These are phyloP conservation scores for Phytophthora aleatoria DNA, from an alignment of 352 stramenopile species.

Conservation along the genomic window DNA sequence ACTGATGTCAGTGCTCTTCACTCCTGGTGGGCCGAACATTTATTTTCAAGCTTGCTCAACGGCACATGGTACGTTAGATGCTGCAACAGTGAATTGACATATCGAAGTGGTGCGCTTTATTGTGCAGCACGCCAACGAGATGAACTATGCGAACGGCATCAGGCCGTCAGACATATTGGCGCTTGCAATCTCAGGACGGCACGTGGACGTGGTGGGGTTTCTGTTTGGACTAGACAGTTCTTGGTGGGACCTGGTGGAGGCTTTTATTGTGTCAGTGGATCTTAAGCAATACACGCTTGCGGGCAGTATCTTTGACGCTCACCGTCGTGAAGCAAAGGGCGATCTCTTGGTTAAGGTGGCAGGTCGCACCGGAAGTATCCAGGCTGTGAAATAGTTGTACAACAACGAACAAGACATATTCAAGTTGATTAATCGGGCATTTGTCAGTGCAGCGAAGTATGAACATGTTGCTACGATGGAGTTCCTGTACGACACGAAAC, in stretches of 20 bases:
- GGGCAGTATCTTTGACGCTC: not conserved
- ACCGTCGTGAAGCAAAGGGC: not conserved
- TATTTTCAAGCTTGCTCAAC: not conserved
- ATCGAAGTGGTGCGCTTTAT: not conserved
- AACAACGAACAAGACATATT: not conserved
- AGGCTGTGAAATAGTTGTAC: not conserved
- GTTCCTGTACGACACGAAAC: not conserved
- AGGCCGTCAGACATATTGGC: not conserved
- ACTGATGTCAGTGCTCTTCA: not conserved
- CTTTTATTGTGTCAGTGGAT: not conserved
- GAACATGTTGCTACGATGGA: not conserved
- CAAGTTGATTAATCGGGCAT: not conserved
- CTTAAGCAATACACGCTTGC: not conserved
- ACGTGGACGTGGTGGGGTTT: not conserved
- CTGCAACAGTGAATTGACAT: not conserved
- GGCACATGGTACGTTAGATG: not conserved
- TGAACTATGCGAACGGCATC: too few species aligned
- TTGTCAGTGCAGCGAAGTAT: not conserved
- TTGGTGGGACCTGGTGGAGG: not conserved
- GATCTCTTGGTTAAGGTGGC: not conserved
- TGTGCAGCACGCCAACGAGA: not conserved
- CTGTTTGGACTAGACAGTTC: not conserved
- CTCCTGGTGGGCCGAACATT: not conserved
- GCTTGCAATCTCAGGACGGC: not conserved
- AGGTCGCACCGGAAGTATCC: not conserved